Evolutionary conservation across 1,139 yeast species (phyloP), one percentile per base, ranked within the genome.

Genomic region (Scheffersomyces titani): DNA sequence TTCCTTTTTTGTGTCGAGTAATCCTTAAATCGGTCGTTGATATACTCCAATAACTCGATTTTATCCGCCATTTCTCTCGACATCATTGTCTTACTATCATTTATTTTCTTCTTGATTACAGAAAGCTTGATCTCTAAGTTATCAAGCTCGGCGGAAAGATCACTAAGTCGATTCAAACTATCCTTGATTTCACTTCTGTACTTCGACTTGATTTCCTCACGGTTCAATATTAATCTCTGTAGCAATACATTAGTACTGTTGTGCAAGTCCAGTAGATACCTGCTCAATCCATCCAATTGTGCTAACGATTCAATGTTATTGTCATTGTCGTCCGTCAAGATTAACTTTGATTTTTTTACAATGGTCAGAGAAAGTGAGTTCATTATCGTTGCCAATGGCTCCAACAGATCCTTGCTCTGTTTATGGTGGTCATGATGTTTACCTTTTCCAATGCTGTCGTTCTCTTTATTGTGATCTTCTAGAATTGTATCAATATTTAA

Each of bases 401-500:
- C 55, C 53, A 54, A 52, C 56, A 57, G 58, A 3, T 51, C 57
- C 56, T 57, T 54, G 30, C 51, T 54, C 21, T 48, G 55, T 56
- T 52, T 51, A 55, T 24, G 44, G 50, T 51, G 36, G 24, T 50
- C 19, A 45, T 51, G 18, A 21, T 45, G 40, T 47, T 44, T n/a
- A 11, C 11, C 52, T 52, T 44, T 54, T 49, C 45, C 36, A 47
- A 20, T 52, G 54, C 20, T 47, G 52, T 52, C 46, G n/a, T 53
- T 45, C 16, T 54, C 52, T 51, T 61, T 62, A 20, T 53, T 46
- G 51, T 57, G 50, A 2, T 70, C 72, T 48, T 67, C 69, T n/a
- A 68, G 57, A 13, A 74, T 68, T 5, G 69, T 65, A 59, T 77
- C 82, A 48, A 77, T 72, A 55, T 75, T 75, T 19, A 77, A 59